A percentile compares a stretch with the other conserved stretches of the same genome.
Conservation (phyloP, 345 rosid genomes). For the Mercurialis annua region DNA sequence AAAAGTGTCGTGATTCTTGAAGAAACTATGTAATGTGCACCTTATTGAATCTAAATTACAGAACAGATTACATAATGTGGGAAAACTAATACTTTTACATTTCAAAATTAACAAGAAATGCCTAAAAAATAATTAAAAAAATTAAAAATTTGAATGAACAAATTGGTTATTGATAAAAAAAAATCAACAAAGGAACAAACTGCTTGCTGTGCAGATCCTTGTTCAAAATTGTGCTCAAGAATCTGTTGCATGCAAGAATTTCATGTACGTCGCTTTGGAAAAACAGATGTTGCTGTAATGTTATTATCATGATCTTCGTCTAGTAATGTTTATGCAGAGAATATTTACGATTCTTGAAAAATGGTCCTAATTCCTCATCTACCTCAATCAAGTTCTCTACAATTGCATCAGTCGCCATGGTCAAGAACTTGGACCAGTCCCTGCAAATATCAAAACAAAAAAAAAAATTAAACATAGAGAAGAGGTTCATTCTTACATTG, state of each 20-base stretch:
- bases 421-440: constrained; percentile 82
- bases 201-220: constrained; percentile 6
- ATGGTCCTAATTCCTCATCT: constrained; percentile 36
- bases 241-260: too few species aligned
- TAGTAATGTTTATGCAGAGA: constrained; percentile 12
- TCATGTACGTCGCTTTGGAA: too few species aligned
- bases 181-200: neutral
- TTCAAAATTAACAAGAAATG: neutral
- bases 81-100: neutral
- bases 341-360: constrained; percentile 16
- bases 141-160: neutral
- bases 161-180: neutral
- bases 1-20: neutral
- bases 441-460: constrained; percentile 34
- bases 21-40: neutral
- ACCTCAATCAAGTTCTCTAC: constrained; percentile 53
- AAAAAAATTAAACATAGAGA: too few species aligned
- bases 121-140: neutral
- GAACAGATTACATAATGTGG: neutral
- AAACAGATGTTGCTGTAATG: neutral
- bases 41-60: neutral
- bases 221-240: neutral
- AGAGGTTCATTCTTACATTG: neutral
- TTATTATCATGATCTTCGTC: neutral
- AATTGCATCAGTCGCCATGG: constrained; percentile 62